Evolutionary conservation across 768 basidiomycete genomes (phyloP).

Genomic region (Trametes villosa): DNA sequence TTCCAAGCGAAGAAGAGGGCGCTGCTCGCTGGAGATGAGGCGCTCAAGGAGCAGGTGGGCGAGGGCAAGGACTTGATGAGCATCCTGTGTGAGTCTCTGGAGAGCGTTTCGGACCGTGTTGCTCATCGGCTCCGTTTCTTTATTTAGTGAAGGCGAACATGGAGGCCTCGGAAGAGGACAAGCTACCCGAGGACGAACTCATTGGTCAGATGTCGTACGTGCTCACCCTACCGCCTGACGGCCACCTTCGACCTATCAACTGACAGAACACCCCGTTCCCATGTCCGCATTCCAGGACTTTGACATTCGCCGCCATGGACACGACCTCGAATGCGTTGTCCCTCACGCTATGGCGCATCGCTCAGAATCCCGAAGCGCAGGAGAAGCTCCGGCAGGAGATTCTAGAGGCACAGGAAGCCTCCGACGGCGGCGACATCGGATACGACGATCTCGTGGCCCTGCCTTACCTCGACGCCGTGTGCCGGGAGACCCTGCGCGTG

Average conservation of each 20-base stretch:
- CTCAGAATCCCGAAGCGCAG: slow-evolving; percentile 40
- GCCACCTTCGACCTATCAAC: not conserved
- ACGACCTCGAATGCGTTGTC: slow-evolving; percentile 31
- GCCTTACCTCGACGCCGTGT: slow-evolving; percentile 22
- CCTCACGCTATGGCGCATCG: slow-evolving; percentile 22
- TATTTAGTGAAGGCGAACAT: slow-evolving; percentile 31
- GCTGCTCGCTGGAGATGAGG: slow-evolving; percentile 20
- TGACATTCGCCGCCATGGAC: slow-evolving; percentile 30
- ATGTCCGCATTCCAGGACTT: not conserved
- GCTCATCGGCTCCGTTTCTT: not conserved
- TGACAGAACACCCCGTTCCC: not conserved
- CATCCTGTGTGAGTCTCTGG: slow-evolving; percentile 19
- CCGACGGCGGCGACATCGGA: slow-evolving; percentile 22
- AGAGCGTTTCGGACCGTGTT: too few relatives aligned
- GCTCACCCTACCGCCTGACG: not conserved
- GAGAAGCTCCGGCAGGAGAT: slow-evolving; percentile 35
- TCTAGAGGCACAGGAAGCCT: slow-evolving; percentile 1
- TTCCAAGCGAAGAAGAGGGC: slow-evolving; percentile 25
- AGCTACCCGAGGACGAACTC: slow-evolving; percentile 30
- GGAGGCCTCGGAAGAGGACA: slow-evolving; percentile 18
- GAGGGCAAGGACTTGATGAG: slow-evolving; percentile 33
- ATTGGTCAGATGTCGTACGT: slow-evolving; percentile 36
- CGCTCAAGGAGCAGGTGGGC: slow-evolving; percentile 16
- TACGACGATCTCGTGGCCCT: slow-evolving; percentile 19
- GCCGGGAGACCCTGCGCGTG: slow-evolving; percentile 22